These are phyloP conservation scores for Leccinum broughii DNA, from an alignment of 768 basidiomycete species.

Conservation along the genomic window DNA sequence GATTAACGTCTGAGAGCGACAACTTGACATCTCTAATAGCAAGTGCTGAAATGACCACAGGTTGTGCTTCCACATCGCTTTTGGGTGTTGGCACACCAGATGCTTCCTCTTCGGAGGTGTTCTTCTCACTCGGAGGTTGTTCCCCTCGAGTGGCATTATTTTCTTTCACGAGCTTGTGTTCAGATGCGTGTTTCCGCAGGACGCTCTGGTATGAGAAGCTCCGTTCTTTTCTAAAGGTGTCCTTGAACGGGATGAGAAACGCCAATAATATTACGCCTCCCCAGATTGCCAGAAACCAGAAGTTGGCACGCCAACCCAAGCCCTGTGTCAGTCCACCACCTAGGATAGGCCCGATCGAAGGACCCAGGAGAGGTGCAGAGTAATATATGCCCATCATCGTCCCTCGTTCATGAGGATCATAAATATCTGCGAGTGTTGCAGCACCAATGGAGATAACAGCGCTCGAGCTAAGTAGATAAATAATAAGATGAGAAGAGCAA, in stretches of 20 bases:
- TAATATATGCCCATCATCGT: constrained; percentile 83
- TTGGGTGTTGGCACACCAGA: constrained; percentile 8
- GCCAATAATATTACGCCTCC: constrained; percentile 52
- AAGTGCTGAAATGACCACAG: constrained; percentile 10
- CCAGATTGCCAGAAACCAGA: constrained; percentile 79
- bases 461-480: constrained; percentile 45
- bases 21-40: constrained; percentile 46
- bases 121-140: constrained; percentile 12
- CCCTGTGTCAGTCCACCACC: constrained; percentile 69
- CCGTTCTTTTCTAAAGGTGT: constrained; percentile 83
- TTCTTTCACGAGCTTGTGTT: constrained; percentile 16
- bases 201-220: constrained; percentile 77
- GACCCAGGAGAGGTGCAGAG: constrained; percentile 75
- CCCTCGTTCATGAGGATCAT: constrained; percentile 72
- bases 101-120: neutral
- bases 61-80: constrained; percentile 27
- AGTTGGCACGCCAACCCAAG: constrained; percentile 78
- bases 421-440: constrained; percentile 79
- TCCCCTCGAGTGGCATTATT: constrained; percentile 13
- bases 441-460: constrained; percentile 69
- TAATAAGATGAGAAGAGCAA: neutral
- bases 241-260: constrained; percentile 73
- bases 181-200: constrained; percentile 43
- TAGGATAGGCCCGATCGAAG: constrained; percentile 64
- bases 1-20: constrained; percentile 70